Base-by-base conservation (phyloP, 192 early-diverging fungal genomes). In the Coemansia sp. region DNA sequence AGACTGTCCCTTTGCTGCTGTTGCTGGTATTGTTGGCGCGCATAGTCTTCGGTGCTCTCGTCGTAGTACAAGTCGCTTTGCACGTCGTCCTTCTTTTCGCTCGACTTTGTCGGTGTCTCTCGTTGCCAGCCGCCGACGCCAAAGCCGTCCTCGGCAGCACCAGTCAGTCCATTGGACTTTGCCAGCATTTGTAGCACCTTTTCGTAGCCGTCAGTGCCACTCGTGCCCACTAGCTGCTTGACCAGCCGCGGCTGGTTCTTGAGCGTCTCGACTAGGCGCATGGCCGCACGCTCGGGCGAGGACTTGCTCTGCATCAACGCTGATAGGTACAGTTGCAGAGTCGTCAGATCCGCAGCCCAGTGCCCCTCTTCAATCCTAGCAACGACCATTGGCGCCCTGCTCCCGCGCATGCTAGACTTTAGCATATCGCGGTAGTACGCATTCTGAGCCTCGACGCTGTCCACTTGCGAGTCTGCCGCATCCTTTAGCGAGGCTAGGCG, bases 151-250 rank as follows among this genome's bases (percentile, higher is more conserved):
- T 62, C 51, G 42, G 65, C 43, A 29, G 65, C 33, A 1, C 60
- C 52, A 24, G 47, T 12, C 36, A 72, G 34, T 4, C 65, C 68
- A n/a, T 63, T 69, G 0, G 75, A 69, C n/a, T 66, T 59, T 15
- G 78, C 78, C 54, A 85, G 75, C 68, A 77, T 73, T n/a, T 75
- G 72, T 22, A 85, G 66, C 40, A 85, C 72, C 71, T 74, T 75
- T 54, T 84, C 73, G 51, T 79, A 74, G 9, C 77, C 82, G 2
- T 51, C 44, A 15, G 55, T 18, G 29, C 74, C 76, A 9, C 60
- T 63, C 11, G 66, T 67, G 4, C 83, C 83, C 11, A 69, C 67
- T 49, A 85, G 63, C 40, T 75, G 67, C 57, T 54, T 67, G 47
- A 85, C 83, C 55, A 85, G 66, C 38, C 62, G 68, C 33, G 78